A percentile compares a stretch with the other conserved stretches of the same genome.
phyloP scores from a whole-genome alignment of 1,284 basidiomycete genomes.

The Tilletia setariae region DNA sequence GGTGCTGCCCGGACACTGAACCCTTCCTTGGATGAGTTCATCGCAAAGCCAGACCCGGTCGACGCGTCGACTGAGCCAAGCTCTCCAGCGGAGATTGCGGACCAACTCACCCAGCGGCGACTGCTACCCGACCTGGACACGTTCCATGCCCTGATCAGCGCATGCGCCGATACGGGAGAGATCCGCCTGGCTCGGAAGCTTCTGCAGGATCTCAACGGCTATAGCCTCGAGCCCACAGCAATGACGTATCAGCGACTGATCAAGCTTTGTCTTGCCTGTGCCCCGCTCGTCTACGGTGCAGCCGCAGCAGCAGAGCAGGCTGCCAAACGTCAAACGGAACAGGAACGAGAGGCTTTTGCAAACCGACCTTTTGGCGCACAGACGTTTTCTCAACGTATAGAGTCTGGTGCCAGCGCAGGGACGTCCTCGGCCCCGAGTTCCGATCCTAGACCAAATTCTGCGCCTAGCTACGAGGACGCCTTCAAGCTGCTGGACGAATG shows the following conservation, averaged over 20 bases:
- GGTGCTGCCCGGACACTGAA: not conserved
- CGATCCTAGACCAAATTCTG: not conserved
- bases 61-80: not conserved
- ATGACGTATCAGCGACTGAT: constrained; percentile 10
- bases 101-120: not conserved
- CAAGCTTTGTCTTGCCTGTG: constrained; percentile 14
- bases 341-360: not conserved
- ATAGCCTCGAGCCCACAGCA: constrained; percentile 5
- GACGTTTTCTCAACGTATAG: not conserved
- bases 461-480: constrained; percentile 13
- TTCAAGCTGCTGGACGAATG: constrained; percentile 14
- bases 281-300: not conserved
- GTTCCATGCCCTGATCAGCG: constrained; percentile 12
- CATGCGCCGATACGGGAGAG: constrained; percentile 6
- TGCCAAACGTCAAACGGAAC: not conserved
- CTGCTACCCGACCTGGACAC: constrained; percentile 9
- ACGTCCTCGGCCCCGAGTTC: not conserved
- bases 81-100: constrained; percentile 2
- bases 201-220: constrained; percentile 11
- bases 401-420: too few relatives aligned
- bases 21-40: not conserved
- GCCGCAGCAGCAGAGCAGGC: not conserved
- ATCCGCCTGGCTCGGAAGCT: constrained; percentile 11
- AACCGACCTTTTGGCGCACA: not conserved
- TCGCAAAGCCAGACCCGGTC: too few relatives aligned